phyloP scores from a whole-genome alignment of 139 green algal genomes.

The Chlamydomonas sp. region DNA sequence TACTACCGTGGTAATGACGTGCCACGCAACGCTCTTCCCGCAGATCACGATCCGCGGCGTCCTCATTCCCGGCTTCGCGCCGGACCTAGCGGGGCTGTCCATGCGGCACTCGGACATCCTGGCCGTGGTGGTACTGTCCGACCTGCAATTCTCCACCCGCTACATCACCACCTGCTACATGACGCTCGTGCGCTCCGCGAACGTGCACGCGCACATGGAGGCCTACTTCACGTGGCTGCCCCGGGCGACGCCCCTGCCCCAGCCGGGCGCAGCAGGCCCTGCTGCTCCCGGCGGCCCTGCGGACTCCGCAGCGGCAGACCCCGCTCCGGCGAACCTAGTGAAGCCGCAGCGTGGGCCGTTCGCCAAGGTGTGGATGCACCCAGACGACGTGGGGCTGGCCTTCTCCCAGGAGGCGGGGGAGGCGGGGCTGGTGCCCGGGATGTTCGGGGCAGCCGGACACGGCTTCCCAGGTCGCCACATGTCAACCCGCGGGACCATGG shows the following conservation, averaged over 20 bases:
- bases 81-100: background rate
- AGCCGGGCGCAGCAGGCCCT: background rate
- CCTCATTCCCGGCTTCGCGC: background rate
- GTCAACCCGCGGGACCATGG: background rate
- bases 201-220: conserved; percentile 35
- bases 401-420: background rate
- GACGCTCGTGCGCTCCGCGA: conserved; percentile 39
- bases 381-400: conserved; percentile 40
- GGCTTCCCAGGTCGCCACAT: no score
- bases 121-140: background rate
- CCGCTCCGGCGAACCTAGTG: no score
- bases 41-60: background rate
- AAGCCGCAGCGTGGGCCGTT: background rate
- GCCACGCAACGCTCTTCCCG: background rate
- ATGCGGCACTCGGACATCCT: background rate
- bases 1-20: no score
- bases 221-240: conserved; percentile 29
- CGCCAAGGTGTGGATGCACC: conserved; percentile 56
- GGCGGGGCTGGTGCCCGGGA: background rate
- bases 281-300: background rate
- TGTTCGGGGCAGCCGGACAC: no score
- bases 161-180: conserved; percentile 56
- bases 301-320: background rate
- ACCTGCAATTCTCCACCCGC: background rate
- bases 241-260: background rate